Evolutionary conservation across 2,329 filamentous ascomycete species (phyloP).

Genomic region (Didymella sp.): DNA sequence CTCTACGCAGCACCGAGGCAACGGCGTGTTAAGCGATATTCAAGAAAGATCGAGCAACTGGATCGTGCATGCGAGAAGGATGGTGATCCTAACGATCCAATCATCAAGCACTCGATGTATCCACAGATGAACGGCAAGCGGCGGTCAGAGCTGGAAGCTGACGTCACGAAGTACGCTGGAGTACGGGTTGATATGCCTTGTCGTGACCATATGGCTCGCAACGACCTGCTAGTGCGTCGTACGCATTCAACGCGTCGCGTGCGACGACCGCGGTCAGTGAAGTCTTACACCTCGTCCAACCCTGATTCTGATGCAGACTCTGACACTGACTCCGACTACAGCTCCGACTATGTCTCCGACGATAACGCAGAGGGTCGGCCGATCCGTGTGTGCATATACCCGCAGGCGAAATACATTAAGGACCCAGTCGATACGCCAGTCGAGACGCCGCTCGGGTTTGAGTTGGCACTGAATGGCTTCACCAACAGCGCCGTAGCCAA

Average conservation of each 20-base stretch:
- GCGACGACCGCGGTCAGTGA: not conserved
- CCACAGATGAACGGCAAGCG: slow-evolving; percentile 11
- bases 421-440: not conserved
- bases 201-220: too few species aligned
- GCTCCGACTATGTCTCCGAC: not conserved
- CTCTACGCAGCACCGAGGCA: not conserved
- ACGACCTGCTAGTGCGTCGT: not conserved
- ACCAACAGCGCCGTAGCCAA: not conserved
- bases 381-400: slow-evolving; percentile 1
- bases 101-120: slow-evolving; percentile 9
- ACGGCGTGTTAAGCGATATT: too few species aligned
- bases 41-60: not conserved
- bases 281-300: not conserved
- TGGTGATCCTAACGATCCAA: not conserved
- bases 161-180: not conserved
- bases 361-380: not conserved
- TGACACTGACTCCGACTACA: not conserved
- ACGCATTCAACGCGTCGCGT: not conserved
- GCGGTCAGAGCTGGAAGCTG: slow-evolving; percentile 1
- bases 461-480: not conserved
- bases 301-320: not conserved
- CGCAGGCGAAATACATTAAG: slow-evolving; percentile 3
- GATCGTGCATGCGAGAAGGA: not conserved
- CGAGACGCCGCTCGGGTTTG: not conserved
- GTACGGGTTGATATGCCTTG: not conserved